Evolutionary conservation across 139 green algal species (phyloP).

Genomic region (Picochlorum sp.): DNA sequence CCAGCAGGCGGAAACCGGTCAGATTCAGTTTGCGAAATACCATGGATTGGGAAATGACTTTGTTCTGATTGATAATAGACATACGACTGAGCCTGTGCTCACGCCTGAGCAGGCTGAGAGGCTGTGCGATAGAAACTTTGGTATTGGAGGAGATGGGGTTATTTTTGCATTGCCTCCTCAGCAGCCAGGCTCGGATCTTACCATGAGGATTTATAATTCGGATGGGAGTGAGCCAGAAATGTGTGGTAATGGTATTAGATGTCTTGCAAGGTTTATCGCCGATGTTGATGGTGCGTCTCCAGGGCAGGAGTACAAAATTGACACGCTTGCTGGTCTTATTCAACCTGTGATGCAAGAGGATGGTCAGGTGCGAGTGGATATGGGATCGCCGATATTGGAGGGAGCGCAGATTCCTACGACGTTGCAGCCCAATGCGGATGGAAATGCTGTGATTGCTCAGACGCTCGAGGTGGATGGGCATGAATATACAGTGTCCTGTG

Average conservation of each 20-base stretch:
- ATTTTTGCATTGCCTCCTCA: slow-evolving; percentile 84
- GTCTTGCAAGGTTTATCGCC: slow-evolving; percentile 85
- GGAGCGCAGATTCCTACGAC: slow-evolving; percentile 72
- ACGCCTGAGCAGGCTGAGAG: slow-evolving; percentile 67
- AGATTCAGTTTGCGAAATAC: slow-evolving; percentile 81
- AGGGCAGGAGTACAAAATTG: slow-evolving; percentile 58
- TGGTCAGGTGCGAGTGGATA: slow-evolving; percentile 90
- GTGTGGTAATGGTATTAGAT: slow-evolving; percentile 99
- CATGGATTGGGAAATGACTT: slow-evolving; percentile 99
- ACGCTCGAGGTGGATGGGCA: slow-evolving; percentile 62
- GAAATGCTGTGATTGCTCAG: slow-evolving; percentile 58
- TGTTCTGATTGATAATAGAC: slow-evolving; percentile 94
- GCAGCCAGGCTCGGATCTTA: slow-evolving; percentile 60
- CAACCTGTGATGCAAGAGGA: slow-evolving; percentile 75
- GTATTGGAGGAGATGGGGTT: slow-evolving; percentile 90
- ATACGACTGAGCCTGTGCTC: slow-evolving; percentile 56
- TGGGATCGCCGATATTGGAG: slow-evolving; percentile 85
- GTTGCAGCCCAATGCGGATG: slow-evolving; percentile 49
- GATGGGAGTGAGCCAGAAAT: slow-evolving; percentile 98
- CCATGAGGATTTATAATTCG: slow-evolving; percentile 97
- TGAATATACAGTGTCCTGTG: slow-evolving; percentile 73
- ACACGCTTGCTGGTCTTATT: slow-evolving; percentile 92
- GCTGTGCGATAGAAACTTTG: slow-evolving; percentile 94
- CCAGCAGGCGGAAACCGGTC: background rate
- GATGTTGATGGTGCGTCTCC: slow-evolving; percentile 52